phyloP scores from a whole-genome alignment of 202 grass and related monocot species.

The Panicum virgatum region DNA sequence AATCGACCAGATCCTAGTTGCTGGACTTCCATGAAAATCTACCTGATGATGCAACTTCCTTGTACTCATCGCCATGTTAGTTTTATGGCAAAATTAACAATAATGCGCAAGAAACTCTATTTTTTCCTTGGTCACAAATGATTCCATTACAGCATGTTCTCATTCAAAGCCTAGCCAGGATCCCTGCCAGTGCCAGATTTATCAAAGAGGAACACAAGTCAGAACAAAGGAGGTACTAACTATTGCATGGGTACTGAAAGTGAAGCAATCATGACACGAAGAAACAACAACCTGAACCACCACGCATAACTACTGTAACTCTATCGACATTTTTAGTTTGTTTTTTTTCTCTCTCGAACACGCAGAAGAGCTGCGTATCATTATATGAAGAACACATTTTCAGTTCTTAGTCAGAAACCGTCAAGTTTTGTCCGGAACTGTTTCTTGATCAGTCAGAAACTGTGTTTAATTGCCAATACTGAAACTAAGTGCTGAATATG shows the following conservation, averaged over 20 bases:
- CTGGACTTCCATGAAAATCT: neutral
- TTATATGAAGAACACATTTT: too few relatives aligned
- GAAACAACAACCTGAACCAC: neutral
- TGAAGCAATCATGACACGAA: neutral
- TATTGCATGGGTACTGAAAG: neutral
- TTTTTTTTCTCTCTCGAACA: too few relatives aligned
- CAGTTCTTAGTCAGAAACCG: neutral
- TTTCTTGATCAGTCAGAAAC: neutral
- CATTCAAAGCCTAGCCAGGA: neutral
- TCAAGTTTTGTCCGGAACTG: neutral
- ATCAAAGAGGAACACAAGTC: neutral
- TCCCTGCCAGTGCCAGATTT: neutral
- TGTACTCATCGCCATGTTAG: neutral
- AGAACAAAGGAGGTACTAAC: neutral
- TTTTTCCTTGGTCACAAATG: neutral
- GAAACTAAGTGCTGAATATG: neutral
- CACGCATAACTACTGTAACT: neutral
- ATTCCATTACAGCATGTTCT: neutral
- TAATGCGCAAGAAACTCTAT: neutral
- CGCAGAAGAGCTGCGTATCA: too few relatives aligned
- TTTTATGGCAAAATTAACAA: neutral
- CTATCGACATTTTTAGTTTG: too few relatives aligned
- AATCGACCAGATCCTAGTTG: neutral
- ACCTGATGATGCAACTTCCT: neutral
- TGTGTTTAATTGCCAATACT: neutral